Evolutionary conservation across 2,329 filamentous ascomycete genomes (phyloP).

Genomic region (Xylaria sp.): DNA sequence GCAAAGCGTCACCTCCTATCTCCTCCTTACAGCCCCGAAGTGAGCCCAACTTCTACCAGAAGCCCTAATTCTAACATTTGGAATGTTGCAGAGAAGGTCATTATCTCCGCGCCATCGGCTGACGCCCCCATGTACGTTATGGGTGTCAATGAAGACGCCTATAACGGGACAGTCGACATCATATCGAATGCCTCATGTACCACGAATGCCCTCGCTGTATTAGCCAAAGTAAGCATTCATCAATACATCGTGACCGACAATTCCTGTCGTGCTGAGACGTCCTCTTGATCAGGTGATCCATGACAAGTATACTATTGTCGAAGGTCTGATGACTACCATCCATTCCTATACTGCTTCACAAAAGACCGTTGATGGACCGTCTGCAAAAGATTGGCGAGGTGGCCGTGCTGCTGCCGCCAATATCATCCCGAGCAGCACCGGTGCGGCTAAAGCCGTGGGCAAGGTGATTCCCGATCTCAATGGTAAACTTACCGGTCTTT

Average conservation of each 20-base stretch:
- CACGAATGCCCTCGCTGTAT: constrained; percentile 99
- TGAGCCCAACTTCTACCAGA: too few species aligned
- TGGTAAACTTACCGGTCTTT: constrained; percentile 99
- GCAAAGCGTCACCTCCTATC: too few species aligned
- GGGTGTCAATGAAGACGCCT: constrained; percentile 92
- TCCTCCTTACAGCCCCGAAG: too few species aligned
- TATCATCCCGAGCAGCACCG: constrained; percentile 99
- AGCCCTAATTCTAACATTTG: too few species aligned
- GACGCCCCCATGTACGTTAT: constrained; percentile 99
- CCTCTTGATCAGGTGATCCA: constrained; percentile 84
- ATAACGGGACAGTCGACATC: constrained; percentile 86
- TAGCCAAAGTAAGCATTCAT: constrained; percentile 80
- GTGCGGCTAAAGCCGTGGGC: constrained; percentile 99
- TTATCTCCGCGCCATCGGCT: constrained; percentile 90
- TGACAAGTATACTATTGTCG: constrained; percentile 97
- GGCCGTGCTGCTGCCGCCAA: constrained; percentile 98
- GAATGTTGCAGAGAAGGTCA: constrained; percentile 98
- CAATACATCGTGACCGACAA: too few species aligned
- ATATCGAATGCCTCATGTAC: constrained; percentile 99
- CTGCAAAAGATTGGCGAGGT: constrained; percentile 98
- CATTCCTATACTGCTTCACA: constrained; percentile 99
- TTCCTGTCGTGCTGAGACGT: too few species aligned
- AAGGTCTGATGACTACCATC: constrained; percentile 99
- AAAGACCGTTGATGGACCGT: constrained; percentile 99
- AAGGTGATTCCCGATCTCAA: constrained; percentile 98